These are phyloP conservation scores for Sporisorium iseilematis-ciliati DNA, from an alignment of 1,284 basidiomycete species.

Conservation along the genomic window DNA sequence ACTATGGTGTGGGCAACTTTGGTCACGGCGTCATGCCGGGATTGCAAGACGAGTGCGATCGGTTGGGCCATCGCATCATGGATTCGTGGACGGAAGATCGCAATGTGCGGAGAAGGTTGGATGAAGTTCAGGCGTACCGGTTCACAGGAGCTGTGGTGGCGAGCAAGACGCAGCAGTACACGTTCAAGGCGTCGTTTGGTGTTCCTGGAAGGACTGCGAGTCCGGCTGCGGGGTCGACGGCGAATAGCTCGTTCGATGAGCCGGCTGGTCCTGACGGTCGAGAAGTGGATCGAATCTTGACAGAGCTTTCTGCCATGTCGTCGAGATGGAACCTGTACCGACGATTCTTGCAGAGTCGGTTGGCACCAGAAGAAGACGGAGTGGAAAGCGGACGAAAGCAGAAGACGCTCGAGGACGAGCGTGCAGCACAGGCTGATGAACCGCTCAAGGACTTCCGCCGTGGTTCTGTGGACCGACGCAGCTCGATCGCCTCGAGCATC, in stretches of 20 bases:
- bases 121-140: conserved; percentile 33
- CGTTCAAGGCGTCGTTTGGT: conserved; percentile 70
- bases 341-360: conserved; percentile 82
- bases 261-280: conserved; percentile 82
- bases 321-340: conserved; percentile 91
- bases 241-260: conserved; percentile 71
- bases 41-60: conserved; percentile 87
- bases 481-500: conserved; percentile 27
- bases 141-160: conserved; percentile 48
- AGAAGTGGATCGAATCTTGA: conserved; percentile 88
- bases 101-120: conserved; percentile 42
- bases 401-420: conserved; percentile 26
- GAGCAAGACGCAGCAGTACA: conserved; percentile 65
- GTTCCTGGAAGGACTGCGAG: conserved; percentile 65
- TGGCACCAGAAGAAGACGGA: conserved; percentile 72
- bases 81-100: conserved; percentile 84
- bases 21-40: conserved; percentile 75
- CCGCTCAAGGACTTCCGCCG: conserved; percentile 48
- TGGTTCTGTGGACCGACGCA: conserved; percentile 45
- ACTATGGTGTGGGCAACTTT: conserved; percentile 77
- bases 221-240: conserved; percentile 71
- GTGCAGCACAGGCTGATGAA: conserved; percentile 38
- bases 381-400: conserved; percentile 1
- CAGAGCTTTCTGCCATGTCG: conserved; percentile 87
- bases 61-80: conserved; percentile 81